phyloP scores from a whole-genome alignment of 371 early-diverging fungal species.

The Actinomortierella ambigua region DNA sequence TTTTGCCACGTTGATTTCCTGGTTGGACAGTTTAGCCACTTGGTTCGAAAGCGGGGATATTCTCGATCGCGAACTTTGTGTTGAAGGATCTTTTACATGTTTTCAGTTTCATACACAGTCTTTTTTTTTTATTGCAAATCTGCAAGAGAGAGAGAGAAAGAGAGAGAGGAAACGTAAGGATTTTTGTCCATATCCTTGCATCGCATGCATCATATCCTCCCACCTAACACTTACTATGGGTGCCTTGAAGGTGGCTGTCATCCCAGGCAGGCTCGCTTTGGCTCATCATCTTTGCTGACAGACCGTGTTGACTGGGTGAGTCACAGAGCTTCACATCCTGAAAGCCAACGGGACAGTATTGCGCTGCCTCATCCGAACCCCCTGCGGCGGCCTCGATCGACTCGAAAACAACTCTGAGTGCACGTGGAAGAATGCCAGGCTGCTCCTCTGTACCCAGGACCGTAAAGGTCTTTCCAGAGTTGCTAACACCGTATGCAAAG shows the following conservation, averaged over 20 bases:
- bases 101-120: too few relatives aligned
- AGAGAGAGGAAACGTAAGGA: background rate
- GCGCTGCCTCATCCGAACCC: conserved; percentile 12
- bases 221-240: too few relatives aligned
- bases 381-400: conserved; percentile 26
- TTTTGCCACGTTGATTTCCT: too few relatives aligned
- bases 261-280: background rate
- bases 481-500: conserved; percentile 82
- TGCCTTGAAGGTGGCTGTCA: background rate
- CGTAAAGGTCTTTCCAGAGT: conserved; percentile 83
- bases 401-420: conserved; percentile 64
- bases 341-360: conserved; percentile 21
- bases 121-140: too few relatives aligned
- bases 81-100: too few relatives aligned
- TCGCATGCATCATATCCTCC: too few relatives aligned
- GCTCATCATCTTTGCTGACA: background rate
- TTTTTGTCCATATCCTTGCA: background rate
- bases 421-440: conserved; percentile 66
- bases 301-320: conserved; percentile 1
- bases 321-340: conserved; percentile 24
- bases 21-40: too few relatives aligned
- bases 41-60: too few relatives aligned
- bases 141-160: too few relatives aligned
- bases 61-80: too few relatives aligned
- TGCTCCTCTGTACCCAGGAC: conserved; percentile 61